Evolutionary conservation across 2,329 filamentous ascomycete genomes (phyloP), one percentile per base, ranked within the genome.

Genomic region (Phaeosphaeriaceae sp.): DNA sequence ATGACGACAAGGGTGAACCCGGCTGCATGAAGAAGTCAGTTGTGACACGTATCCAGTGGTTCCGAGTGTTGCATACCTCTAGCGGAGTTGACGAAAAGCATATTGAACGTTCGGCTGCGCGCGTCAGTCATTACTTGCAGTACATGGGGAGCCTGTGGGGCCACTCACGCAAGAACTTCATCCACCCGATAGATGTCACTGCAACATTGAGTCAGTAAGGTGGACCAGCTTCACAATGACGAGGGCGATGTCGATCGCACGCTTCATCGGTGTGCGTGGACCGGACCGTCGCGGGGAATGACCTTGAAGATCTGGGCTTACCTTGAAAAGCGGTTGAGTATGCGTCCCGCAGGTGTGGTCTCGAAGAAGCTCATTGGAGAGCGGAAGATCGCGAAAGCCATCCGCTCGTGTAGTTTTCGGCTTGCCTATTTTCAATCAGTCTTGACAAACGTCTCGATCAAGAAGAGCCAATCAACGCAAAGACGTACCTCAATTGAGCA

Each of bases 351-450:
- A 2, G 95, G 95, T 1, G 95, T 99, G 0, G 93, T 97, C 76
- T 99, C 96, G 69, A 99, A 99, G 81, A 99, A 99, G 69, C 89
- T 95, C 95, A 99, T 99, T 54, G 95, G 96, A 40, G 93, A 96
- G 66, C 95, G 87, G 85, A 99, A 99, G 69, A 98, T 97, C 19
- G 95, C 93, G 70, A 91, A 95, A 45, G 94, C 94, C 95, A 99
- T 98, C 64, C 92, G 86, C 80, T 98, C 95, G 76, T 99, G 95
- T 56, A 99, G 85, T 81, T 98, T 99, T 62, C 95, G 88, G 20
- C 94, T 97, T 51, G 95, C 95, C 88, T 92, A 63, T 49, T 54
- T 40, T 49, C 68, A 57, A 65, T 76, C 49, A 76, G 71, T 63
- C 45, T 48, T 48, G 41, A 59, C 66, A 36, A 51, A 15, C 31